Conservation (phyloP, 805 yeast genomes). For the Ogataea methylovora region DNA sequence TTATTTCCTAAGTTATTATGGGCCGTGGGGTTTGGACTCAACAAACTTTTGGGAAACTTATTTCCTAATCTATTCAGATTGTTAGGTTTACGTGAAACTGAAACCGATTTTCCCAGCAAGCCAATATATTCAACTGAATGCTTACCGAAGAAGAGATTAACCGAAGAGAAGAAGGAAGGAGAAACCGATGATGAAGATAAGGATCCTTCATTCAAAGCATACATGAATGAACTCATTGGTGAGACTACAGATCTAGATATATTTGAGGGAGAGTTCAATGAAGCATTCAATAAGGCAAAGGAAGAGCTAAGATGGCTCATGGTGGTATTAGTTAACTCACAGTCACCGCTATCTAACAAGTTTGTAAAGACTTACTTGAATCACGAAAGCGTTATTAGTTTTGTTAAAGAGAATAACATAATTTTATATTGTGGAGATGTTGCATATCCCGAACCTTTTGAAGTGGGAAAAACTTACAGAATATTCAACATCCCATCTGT, state of each 20-base stretch:
- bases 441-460: slow-evolving; percentile 56
- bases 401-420: slow-evolving; percentile 34
- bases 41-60: slow-evolving; percentile 24
- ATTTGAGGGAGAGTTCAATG: slow-evolving; percentile 31
- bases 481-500: slow-evolving; percentile 50
- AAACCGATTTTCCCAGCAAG: slow-evolving; percentile 22
- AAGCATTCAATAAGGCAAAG: slow-evolving; percentile 31
- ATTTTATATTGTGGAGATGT: slow-evolving; percentile 60
- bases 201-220: slow-evolving; percentile 4
- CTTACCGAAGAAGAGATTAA: slow-evolving; percentile 9
- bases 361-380: slow-evolving; percentile 39
- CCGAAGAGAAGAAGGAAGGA: slow-evolving; percentile 5
- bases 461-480: slow-evolving; percentile 49
- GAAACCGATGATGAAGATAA: slow-evolving; percentile 5
- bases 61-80: slow-evolving; percentile 26
- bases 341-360: slow-evolving; percentile 30
- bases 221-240: slow-evolving; percentile 13
- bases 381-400: slow-evolving; percentile 34
- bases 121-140: slow-evolving; percentile 15
- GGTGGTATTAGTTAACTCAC: slow-evolving; percentile 43
- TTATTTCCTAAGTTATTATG: slow-evolving; percentile 47
- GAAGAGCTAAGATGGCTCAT: slow-evolving; percentile 42
- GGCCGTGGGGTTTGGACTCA: slow-evolving; percentile 31
- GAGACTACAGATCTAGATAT: slow-evolving; percentile 20
- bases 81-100: slow-evolving; percentile 20